phyloP scores from a whole-genome alignment of 2,329 filamentous ascomycete species.

The Xylariaceae sp. region DNA sequence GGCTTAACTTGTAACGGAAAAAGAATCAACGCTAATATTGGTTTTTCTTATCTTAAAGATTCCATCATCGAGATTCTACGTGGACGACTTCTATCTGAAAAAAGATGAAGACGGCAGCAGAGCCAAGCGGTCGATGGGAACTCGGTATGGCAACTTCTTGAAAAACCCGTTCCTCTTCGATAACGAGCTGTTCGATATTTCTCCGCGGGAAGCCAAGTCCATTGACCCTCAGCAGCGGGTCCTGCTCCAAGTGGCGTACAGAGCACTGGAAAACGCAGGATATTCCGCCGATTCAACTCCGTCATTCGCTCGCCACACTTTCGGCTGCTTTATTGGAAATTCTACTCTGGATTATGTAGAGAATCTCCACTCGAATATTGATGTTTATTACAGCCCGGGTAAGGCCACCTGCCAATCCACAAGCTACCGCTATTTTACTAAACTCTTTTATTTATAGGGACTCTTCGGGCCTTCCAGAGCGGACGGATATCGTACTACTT shows the following conservation, averaged over 20 bases:
- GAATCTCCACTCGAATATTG: constrained; percentile 21
- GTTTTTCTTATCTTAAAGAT: constrained; percentile 11
- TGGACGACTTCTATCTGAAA: constrained; percentile 21
- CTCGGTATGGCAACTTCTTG: constrained; percentile 21
- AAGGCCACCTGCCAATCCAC: neutral
- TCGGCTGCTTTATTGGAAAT: constrained; percentile 21
- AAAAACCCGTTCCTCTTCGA: constrained; percentile 27
- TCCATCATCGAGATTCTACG: constrained; percentile 16
- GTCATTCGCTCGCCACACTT: constrained; percentile 22
- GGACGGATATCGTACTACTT: constrained; percentile 27
- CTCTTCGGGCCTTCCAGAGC: constrained; percentile 22
- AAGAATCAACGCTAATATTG: neutral
- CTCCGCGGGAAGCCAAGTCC: constrained; percentile 29
- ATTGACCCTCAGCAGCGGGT: too few species aligned
- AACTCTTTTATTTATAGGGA: constrained; percentile 10
- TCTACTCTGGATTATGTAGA: constrained; percentile 24
- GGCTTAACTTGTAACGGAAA: too few species aligned
- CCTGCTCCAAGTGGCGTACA: constrained; percentile 21
- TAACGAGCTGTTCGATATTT: constrained; percentile 28
- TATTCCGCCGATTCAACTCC: constrained; percentile 17
- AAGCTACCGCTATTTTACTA: neutral
- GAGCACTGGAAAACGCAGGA: constrained; percentile 16
- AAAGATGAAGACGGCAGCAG: constrained; percentile 15
- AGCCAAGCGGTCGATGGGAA: constrained; percentile 15
- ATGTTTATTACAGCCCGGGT: constrained; percentile 25